Conservation (phyloP, 768 basidiomycete genomes). For the Artomyces pyxidatus region DNA sequence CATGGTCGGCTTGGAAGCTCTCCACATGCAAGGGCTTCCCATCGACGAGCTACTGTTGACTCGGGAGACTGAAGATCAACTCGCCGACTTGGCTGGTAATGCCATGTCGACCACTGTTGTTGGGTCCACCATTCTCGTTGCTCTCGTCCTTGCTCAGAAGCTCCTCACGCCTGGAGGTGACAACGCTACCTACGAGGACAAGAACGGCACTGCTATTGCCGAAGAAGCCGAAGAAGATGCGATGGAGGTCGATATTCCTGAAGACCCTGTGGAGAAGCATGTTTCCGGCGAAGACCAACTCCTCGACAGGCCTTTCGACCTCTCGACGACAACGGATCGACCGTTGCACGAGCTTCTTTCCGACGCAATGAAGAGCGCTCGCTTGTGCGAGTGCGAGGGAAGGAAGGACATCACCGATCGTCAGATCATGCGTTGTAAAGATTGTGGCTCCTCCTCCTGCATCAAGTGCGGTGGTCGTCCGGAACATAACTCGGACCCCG, state of each 20-base stretch:
- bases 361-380: slow-evolving; percentile 59
- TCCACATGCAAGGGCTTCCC: slow-evolving; percentile 91
- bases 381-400: slow-evolving; percentile 90
- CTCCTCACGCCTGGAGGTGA: slow-evolving; percentile 64
- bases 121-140: slow-evolving; percentile 80
- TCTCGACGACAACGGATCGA: slow-evolving; percentile 41
- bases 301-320: slow-evolving; percentile 53
- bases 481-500: slow-evolving; percentile 63
- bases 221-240: slow-evolving; percentile 28
- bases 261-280: slow-evolving; percentile 33
- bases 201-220: slow-evolving; percentile 30
- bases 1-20: slow-evolving; percentile 87
- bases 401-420: slow-evolving; percentile 67
- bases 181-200: slow-evolving; percentile 58
- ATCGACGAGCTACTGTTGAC: slow-evolving; percentile 88
- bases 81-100: slow-evolving; percentile 92
- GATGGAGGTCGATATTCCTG: slow-evolving; percentile 43
- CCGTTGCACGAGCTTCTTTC: slow-evolving; percentile 49
- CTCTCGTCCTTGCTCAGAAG: slow-evolving; percentile 58
- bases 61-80: slow-evolving; percentile 86
- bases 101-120: slow-evolving; percentile 98
- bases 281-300: slow-evolving; percentile 71
- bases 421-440: slow-evolving; percentile 57
- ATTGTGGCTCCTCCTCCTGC: slow-evolving; percentile 78
- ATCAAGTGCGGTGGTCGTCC: slow-evolving; percentile 85